Evolutionary conservation across 805 yeast genomes (phyloP), one percentile per base, ranked within the genome.

Genomic region (Zygosaccharomyces kombuchaensis): DNA sequence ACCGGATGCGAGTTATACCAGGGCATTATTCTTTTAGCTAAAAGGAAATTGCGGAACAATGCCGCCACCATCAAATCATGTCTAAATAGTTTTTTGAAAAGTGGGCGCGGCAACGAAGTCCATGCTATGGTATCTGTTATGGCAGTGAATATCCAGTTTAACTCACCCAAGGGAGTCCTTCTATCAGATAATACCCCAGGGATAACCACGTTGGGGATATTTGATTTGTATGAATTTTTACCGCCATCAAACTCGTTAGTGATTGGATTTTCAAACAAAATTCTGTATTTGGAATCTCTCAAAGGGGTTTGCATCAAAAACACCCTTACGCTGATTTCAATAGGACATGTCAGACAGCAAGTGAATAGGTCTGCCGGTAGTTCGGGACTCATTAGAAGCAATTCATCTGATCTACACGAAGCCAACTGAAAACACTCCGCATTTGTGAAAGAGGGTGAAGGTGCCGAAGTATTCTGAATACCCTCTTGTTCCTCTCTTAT

Each of bases 41-140:
- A 70, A 21, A 93, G 65, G 60, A 93, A 93, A 68, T 93, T 93
- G 54, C 99, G 77, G 67, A 93, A 93, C 51, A 93, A 70, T 0
- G 97, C 97, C 2, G 98, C 97, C 8, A 93, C 96, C 82, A 93
- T 90, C 56, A 91, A 71, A 63, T 93, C 99, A 64, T 91, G 99
- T 62, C 99, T 78, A 59, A 93, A 93, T 7, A 93, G 71, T 48
- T 90, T 77, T 59, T 90, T 91, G 72, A 93, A 93, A 25, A 93
- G 68, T 0, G 95, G 88, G 50, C 96, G 74, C 2, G 95, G 88
- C 30, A 93, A 68, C 2, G 90, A 79, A 0, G 96, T 87, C 97
- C 98, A 93, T 1, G 99, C 99, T 43, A 93, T 91, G 0, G 98
- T 91, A 65, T 93, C 99, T 2, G 98, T 91, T 32, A 93, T 88